Percentiles rank a stretch among this genome's conserved stretches.
phyloP scores from a whole-genome alignment of 1,139 yeast species.

The Blastobotrys capitulatus region DNA sequence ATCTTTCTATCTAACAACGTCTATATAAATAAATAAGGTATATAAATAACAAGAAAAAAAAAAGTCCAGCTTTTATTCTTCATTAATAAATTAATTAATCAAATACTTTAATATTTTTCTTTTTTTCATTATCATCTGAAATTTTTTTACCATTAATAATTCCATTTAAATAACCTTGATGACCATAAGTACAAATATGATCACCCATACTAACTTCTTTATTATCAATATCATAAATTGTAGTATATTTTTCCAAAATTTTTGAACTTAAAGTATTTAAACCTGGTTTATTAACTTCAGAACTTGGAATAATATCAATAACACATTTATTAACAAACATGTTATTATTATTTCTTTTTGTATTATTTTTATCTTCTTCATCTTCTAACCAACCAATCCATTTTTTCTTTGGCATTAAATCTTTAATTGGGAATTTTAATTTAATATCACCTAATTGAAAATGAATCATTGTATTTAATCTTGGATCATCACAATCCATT shows the following conservation, averaged over 20 bases:
- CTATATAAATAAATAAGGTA: too few species aligned
- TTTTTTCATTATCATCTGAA: too few species aligned
- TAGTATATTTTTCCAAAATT: not conserved
- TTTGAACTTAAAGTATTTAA: not conserved
- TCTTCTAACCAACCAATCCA: not conserved
- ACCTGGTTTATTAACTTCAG: not conserved
- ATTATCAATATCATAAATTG: not conserved
- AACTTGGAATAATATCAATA: not conserved
- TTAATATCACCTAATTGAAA: not conserved
- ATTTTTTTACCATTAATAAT: too few species aligned
- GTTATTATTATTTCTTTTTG: too few species aligned
- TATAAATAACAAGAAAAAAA: too few species aligned
- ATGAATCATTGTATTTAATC: not conserved
- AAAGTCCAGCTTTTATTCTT: too few species aligned
- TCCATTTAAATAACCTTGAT: conserved; percentile 10
- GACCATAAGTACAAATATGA: conserved; percentile 22
- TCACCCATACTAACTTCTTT: conserved; percentile 3
- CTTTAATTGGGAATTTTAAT: not conserved
- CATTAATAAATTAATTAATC: too few species aligned
- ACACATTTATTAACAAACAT: too few species aligned
- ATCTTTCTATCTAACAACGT: too few species aligned
- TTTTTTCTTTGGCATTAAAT: not conserved
- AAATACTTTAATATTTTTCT: too few species aligned
- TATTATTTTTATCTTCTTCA: too few species aligned
- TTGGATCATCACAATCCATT: not conserved